Evolutionary conservation across 495 filamentous ascomycete genomes (phyloP).

Genomic region (Podospora pseudocomata): DNA sequence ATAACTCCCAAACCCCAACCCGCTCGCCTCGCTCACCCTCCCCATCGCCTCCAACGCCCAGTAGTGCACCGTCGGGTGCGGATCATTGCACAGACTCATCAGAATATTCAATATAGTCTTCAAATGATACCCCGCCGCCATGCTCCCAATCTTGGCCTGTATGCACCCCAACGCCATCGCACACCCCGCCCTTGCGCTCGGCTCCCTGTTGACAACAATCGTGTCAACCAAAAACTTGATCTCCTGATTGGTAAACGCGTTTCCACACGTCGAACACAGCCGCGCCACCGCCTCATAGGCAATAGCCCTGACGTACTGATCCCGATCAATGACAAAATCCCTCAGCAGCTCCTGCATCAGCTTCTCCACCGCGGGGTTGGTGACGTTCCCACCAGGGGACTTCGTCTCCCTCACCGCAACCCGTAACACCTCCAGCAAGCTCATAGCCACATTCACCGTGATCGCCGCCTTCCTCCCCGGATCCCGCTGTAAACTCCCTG

Average conservation of each 20-base stretch:
- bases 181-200: constrained; percentile 87
- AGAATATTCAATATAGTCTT: constrained; percentile 93
- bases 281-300: constrained; percentile 85
- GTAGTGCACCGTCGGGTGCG: constrained; percentile 93
- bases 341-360: constrained; percentile 80
- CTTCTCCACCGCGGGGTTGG: constrained; percentile 73
- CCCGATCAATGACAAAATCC: constrained; percentile 72
- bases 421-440: constrained; percentile 74
- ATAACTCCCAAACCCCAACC: constrained; percentile 84
- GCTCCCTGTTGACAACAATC: constrained; percentile 89
- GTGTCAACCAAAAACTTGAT: constrained; percentile 91
- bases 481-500: constrained; percentile 75
- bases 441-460: constrained; percentile 81
- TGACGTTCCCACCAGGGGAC: constrained; percentile 69
- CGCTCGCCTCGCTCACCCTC: constrained; percentile 86
- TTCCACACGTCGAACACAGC: constrained; percentile 85
- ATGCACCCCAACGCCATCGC: constrained; percentile 91
- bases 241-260: constrained; percentile 79
- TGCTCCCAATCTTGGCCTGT: constrained; percentile 91
- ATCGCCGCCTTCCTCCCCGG: constrained; percentile 85
- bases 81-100: constrained; percentile 92
- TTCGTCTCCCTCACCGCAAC: constrained; percentile 76
- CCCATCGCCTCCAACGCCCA: constrained; percentile 90
- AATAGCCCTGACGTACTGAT: constrained; percentile 79
- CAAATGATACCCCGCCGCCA: constrained; percentile 95